Percentiles rank a stretch among this genome's conserved stretches.
Conservation (phyloP, 257 asterid genomes). For the Solanum tarijense region DNA sequence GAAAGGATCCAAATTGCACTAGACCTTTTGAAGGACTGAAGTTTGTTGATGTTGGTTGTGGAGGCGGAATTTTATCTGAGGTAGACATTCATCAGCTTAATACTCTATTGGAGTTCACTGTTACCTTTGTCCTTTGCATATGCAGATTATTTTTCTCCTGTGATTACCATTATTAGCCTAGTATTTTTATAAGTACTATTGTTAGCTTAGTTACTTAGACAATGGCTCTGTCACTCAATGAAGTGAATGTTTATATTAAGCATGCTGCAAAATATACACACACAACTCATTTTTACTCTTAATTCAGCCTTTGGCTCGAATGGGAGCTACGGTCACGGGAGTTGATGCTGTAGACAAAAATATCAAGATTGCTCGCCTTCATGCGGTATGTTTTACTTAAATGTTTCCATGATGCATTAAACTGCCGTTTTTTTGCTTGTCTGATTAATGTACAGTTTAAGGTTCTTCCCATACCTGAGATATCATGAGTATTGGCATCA, state of each 20-base stretch:
- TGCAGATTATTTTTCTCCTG: neutral
- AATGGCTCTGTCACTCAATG: neutral
- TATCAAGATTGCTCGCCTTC: conserved; percentile 73
- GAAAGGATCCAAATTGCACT: conserved; percentile 60
- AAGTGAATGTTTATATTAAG: neutral
- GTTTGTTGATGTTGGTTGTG: conserved; percentile 87
- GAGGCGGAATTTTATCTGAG: conserved; percentile 96
- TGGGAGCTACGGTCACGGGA: conserved; percentile 85
- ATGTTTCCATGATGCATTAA: neutral
- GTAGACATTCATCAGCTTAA: conserved; percentile 26
- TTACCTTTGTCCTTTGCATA: neutral
- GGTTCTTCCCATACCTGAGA: neutral
- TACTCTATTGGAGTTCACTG: neutral
- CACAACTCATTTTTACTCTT: neutral
- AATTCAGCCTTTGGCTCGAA: conserved; percentile 81
- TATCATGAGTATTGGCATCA: neutral
- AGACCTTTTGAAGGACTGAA: conserved; percentile 86
- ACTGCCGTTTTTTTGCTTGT: neutral
- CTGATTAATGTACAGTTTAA: neutral
- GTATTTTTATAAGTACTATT: neutral
- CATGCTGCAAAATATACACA: neutral
- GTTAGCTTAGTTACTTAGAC: neutral
- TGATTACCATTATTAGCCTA: neutral
- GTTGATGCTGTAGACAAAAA: conserved; percentile 94
- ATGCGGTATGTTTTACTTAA: conserved; percentile 50